Conservation (phyloP, 257 asterid species). For the Nicotiana attenuata region DNA sequence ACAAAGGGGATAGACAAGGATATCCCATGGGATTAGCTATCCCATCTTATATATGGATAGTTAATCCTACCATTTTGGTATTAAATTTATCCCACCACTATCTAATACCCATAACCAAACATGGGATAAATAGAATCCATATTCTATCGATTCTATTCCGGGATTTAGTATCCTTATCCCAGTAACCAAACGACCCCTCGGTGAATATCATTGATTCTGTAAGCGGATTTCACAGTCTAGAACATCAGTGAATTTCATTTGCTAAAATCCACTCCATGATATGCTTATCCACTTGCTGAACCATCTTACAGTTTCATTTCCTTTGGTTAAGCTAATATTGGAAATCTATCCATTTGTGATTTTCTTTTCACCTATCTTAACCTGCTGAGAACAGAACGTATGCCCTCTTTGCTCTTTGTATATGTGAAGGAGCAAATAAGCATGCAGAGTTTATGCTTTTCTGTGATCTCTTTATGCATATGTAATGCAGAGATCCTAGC, state of each 20-base stretch:
- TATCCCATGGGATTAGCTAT: too few species aligned
- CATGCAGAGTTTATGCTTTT: neutral
- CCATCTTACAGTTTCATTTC: neutral
- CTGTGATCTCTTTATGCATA: neutral
- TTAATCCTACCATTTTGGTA: too few species aligned
- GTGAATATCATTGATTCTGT: neutral
- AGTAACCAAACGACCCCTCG: too few species aligned
- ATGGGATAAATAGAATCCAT: too few species aligned
- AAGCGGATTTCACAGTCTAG: neutral
- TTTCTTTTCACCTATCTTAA: neutral
- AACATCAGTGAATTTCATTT: neutral
- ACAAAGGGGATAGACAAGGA: too few species aligned
- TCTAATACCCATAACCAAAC: too few species aligned
- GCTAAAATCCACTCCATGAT: neutral
- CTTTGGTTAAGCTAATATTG: neutral
- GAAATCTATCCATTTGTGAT: neutral
- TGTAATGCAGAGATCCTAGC: neutral
- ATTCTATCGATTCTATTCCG: too few species aligned
- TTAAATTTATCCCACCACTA: too few species aligned
- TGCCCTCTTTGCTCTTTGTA: constrained; percentile 4
- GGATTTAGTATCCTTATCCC: too few species aligned
- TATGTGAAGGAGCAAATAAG: neutral
- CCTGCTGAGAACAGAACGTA: neutral
- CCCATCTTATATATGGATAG: too few species aligned
- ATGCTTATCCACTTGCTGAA: neutral